Evolutionary conservation across 805 yeast genomes (phyloP), one percentile per base, ranked within the genome.

Genomic region (Tetrapisispora pingtungensis): DNA sequence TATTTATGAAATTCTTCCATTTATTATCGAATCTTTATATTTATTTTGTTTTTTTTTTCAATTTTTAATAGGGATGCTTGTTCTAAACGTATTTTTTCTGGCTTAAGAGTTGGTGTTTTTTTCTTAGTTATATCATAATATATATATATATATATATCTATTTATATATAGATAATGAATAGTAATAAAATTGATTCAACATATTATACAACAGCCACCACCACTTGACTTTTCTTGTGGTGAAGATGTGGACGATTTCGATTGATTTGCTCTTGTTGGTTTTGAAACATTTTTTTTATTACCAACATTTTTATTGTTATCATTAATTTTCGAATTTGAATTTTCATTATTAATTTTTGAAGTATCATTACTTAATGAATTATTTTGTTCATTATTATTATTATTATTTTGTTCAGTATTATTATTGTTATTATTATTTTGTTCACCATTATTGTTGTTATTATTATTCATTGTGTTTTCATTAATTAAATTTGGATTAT

Each of bases 161-260:
- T n/a, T n/a, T n/a, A n/a, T n/a, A n/a, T n/a, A n/a, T n/a, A n/a
- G n/a, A n/a, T n/a, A n/a, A n/a, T n/a, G n/a, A n/a, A n/a, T n/a
- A n/a, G n/a, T n/a, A n/a, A n/a, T n/a, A n/a, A n/a, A n/a, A n/a
- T n/a, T 28, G 13, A 7, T 32, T 41, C 47, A 53, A 28, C 48
- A 50, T 44, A 65, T 62, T 17, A 58, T 47, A 57, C 70, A 66
- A 52, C 71, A 67, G 7, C 62, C 59, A 45, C 68, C 65, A 14
- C 56, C 51, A 19, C 62, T 49, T 18, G 42, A 31, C 36, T 46
- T 46, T 43, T 54, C 48, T 5, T 40, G 34, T 19, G 44, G 32
- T 14, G 51, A 14, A 17, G 40, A 13, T 20, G 30, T 26, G 8
- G 28, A 8, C 13, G 28, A 14, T 12, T 22, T 41, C 7, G 46